Base-by-base conservation (phyloP, 352 stramenopile genomes). In the Globisporangium abappressorium region DNA sequence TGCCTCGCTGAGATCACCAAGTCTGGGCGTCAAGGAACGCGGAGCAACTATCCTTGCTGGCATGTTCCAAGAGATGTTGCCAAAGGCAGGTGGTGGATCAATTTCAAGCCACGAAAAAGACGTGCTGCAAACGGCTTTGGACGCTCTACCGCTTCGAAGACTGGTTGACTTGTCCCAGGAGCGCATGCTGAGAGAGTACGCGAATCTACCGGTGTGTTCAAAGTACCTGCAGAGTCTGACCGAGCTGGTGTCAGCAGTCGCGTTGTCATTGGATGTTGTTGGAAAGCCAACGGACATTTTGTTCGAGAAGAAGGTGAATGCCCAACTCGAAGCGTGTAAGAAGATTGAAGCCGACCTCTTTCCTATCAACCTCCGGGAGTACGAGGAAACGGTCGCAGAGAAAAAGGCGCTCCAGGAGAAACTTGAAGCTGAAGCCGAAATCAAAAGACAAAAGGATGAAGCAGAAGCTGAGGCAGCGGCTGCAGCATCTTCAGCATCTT, bases 161-260 rank as follows among this genome's bases (percentile, higher is more conserved):
- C 70, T 97, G 57, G 67, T 92, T 1, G 73, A 86, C 65, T 66
- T 97, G 18, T 82, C 84, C 2, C 73, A 91, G 24, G 87, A 95
- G 51, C 89, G 85, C 15, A 82, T 96, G 34, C 62, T 87, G 14
- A 90, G 87, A 51, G 88, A 95, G 26, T 92, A 91, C 47, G 49
- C 83, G 6, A 89, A 91, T 36, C 71, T 92, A 2, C 87, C 89
- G 0, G 82, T 97, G 15, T 90, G 77, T 53, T 95, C 87, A 2
- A 87, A 89, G 54, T 95, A 96, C 56, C 73, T 97, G 5, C 87
- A 97, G 80, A 90, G 84, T 54, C 76, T 97, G 15, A 69, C 90
- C 5, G 90, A 97, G 63, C 72, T 97, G 7, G 80, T 94, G n/a
- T 82, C 89, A 14, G 82, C 84, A 46, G 79, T 79, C 55, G 84